phyloP scores from a whole-genome alignment of 768 basidiomycete genomes.

The Leucosporidium yakuticum region DNA sequence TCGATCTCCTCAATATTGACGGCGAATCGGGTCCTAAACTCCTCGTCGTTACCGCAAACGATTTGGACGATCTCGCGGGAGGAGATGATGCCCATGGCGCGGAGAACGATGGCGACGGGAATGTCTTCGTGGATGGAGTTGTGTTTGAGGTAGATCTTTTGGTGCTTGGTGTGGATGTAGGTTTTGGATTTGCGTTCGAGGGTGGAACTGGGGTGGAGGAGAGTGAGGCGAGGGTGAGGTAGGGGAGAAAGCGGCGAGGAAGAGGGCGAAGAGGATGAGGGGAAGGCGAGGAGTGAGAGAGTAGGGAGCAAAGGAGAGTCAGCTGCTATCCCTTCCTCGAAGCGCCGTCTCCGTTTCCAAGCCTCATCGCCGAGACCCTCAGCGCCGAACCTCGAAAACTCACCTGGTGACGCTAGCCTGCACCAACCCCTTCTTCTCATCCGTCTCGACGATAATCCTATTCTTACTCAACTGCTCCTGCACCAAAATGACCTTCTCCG shows the following conservation, averaged over 20 bases:
- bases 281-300: too few species aligned
- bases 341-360: too few species aligned
- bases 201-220: slow-evolving; percentile 49
- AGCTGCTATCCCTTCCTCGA: too few species aligned
- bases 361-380: too few species aligned
- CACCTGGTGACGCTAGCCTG: slow-evolving; percentile 95
- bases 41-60: slow-evolving; percentile 84
- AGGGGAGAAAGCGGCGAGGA: slow-evolving; percentile 10
- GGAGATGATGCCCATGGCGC: slow-evolving; percentile 91
- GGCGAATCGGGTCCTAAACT: slow-evolving; percentile 78
- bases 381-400: slow-evolving; percentile 40
- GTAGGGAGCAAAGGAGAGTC: too few species aligned
- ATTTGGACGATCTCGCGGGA: slow-evolving; percentile 96
- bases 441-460: slow-evolving; percentile 95
- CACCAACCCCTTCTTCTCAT: slow-evolving; percentile 73
- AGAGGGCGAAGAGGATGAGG: too few species aligned
- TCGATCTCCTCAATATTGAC: slow-evolving; percentile 91
- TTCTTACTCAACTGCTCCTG: slow-evolving; percentile 99
- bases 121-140: slow-evolving; percentile 97
- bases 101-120: slow-evolving; percentile 90
- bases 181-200: slow-evolving; percentile 81
- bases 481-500: slow-evolving; percentile 97
- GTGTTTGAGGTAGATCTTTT: slow-evolving; percentile 90
- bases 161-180: slow-evolving; percentile 91
- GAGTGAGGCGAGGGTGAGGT: slow-evolving; percentile 2